Evolutionary conservation across 2,329 filamentous ascomycete genomes (phyloP), one percentile per base, ranked within the genome.

Genomic region (Aspergillus sergii): DNA sequence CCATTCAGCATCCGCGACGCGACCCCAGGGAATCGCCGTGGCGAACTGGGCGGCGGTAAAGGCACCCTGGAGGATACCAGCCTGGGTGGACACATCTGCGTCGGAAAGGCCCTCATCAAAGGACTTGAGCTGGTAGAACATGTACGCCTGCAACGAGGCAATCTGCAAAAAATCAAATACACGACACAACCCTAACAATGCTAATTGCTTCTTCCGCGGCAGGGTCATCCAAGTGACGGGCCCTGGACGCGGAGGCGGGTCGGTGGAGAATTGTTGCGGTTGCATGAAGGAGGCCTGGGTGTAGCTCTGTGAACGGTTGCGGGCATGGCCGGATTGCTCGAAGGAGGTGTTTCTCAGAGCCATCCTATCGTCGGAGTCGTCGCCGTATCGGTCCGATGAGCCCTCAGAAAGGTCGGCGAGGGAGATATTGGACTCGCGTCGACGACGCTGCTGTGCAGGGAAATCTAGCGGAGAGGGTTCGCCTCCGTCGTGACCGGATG

Each of bases 61-160:
- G 28, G 88, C 89, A 21, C 91, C 91, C 59, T 91, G 87, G 30
- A 95, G 82, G 3, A 94, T 80, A 51, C 92, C 92, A 0, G 91
- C 90, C 74, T 94, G 91, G 36, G 85, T 85, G 1, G 92, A 86
- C 66, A 95, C 91, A 12, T 86, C 87, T 1, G 83, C 82, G 58
- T 88, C 83, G 21, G 83, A 79, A 11, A 83, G 76, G 30, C 75
- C 81, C 34, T 80, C 79, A 11, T 90, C 84, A 70, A 95, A 94
- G 68, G 89, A 94, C 71, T 89, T 89, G 41, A 96, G 85, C 75
- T 94, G 91, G 75, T 94, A 95, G 79, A 91, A 95, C 84, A 94
- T 90, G 77, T 94, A 94, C 0, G 90, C 85, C 64, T 79, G 77
- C 59, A 79, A 61, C 19, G 77, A 78, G 60, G 77, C 75, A 39